phyloP scores from a whole-genome alignment of 2,329 filamentous ascomycete genomes.

The Cladosporium sp. region DNA sequence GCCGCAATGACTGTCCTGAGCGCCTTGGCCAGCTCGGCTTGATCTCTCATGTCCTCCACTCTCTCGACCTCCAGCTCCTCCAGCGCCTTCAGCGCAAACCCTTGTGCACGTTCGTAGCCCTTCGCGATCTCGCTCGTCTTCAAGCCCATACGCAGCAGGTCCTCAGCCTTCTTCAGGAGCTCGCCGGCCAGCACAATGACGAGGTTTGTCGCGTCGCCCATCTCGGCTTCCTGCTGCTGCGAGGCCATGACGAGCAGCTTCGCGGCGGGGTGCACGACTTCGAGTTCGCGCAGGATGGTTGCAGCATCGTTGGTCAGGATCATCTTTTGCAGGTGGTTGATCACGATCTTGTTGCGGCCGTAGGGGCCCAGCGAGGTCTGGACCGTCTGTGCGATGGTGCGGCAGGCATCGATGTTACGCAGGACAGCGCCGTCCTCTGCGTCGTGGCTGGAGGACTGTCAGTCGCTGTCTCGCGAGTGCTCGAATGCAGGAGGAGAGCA shows the following conservation, averaged over 20 bases:
- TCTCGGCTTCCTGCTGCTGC: constrained; percentile 97
- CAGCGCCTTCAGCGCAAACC: constrained; percentile 74
- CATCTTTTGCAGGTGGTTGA: constrained; percentile 99
- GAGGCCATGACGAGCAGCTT: constrained; percentile 98
- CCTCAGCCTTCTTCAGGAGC: constrained; percentile 93
- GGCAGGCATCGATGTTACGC: constrained; percentile 97
- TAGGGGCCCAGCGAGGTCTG: constrained; percentile 96
- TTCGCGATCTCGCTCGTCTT: constrained; percentile 97
- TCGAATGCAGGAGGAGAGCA: constrained; percentile 17
- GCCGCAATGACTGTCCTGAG: constrained; percentile 91
- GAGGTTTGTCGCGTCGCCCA: constrained; percentile 97
- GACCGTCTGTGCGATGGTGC: constrained; percentile 90
- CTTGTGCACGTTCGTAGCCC: constrained; percentile 92
- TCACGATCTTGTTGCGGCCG: constrained; percentile 98
- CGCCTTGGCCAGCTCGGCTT: constrained; percentile 85
- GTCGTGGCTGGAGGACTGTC: constrained; percentile 68
- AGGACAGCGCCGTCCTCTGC: constrained; percentile 97
- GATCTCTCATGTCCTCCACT: constrained; percentile 74
- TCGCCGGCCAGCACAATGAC: constrained; percentile 95
- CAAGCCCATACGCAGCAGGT: constrained; percentile 89
- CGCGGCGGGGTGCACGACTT: constrained; percentile 95
- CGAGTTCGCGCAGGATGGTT: constrained; percentile 93
- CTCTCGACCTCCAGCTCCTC: constrained; percentile 83
- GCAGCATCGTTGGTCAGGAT: constrained; percentile 96
- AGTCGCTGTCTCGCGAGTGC: constrained; percentile 14